Evolutionary conservation across 352 stramenopile species (phyloP).

Genomic region (Nothophytophthora sp.): DNA sequence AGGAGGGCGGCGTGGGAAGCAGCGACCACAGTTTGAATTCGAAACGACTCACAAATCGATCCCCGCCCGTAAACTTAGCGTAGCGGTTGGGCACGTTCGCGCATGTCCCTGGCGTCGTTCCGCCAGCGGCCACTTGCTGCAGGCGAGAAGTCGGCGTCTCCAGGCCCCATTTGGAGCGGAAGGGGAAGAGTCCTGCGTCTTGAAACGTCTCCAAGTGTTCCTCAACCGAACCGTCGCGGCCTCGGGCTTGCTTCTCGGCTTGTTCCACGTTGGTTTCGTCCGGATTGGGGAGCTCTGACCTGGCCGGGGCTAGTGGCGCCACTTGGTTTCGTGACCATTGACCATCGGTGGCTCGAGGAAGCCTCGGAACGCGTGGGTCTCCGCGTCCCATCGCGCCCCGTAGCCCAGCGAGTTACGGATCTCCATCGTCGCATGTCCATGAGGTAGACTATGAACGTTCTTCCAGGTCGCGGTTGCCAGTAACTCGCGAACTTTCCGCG

Average conservation of each 20-base stretch:
- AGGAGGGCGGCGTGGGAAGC: not conserved
- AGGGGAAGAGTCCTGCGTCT: too few relatives aligned
- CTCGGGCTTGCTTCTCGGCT: constrained; percentile 9
- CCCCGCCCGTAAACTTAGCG: not conserved
- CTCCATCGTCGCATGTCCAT: constrained; percentile 72
- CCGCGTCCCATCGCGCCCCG: constrained; percentile 70
- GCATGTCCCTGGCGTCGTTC: not conserved
- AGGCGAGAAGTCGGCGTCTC: too few relatives aligned
- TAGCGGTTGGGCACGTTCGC: not conserved
- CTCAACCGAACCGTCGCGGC: too few relatives aligned
- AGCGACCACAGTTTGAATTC: constrained; percentile 13
- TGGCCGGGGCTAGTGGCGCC: constrained; percentile 45
- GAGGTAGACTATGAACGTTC: constrained; percentile 78
- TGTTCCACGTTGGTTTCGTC: constrained; percentile 6
- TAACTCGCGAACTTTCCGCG: constrained; percentile 47
- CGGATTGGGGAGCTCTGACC: not conserved
- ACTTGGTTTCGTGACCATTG: constrained; percentile 73
- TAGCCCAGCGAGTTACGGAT: constrained; percentile 70
- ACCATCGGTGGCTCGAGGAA: constrained; percentile 85
- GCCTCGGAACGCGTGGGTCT: constrained; percentile 57
- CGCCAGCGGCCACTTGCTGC: too few relatives aligned
- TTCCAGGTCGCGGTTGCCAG: constrained; percentile 72
- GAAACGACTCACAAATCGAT: constrained; percentile 20
- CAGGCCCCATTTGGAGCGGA: too few relatives aligned
- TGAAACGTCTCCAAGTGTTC: too few relatives aligned